phyloP scores from a whole-genome alignment of 1,284 basidiomycete species.

The Schizophyllum amplum region DNA sequence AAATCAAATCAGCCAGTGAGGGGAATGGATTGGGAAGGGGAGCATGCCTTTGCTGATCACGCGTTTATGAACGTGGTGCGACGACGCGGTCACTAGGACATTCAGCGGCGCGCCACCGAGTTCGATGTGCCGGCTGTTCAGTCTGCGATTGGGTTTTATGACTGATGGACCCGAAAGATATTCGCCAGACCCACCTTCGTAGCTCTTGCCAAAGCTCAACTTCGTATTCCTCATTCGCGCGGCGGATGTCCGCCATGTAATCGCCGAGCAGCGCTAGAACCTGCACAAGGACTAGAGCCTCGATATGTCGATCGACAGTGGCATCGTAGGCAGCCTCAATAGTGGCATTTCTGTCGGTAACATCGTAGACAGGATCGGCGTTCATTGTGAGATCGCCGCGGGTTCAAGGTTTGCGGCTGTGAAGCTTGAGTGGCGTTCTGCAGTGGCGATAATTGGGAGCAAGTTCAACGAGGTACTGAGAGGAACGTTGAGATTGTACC shows the following conservation, averaged over 20 bases:
- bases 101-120: background rate
- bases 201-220: background rate
- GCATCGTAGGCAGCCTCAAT: background rate
- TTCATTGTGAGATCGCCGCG: too few relatives aligned
- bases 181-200: background rate
- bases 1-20: background rate
- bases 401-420: too few relatives aligned
- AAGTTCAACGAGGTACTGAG: too few relatives aligned
- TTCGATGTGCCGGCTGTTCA: background rate
- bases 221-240: background rate
- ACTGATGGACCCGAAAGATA: background rate
- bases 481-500: too few relatives aligned
- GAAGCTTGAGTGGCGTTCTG: too few relatives aligned
- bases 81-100: background rate
- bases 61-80: background rate
- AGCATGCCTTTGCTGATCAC: background rate
- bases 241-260: background rate
- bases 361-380: too few relatives aligned
- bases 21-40: too few relatives aligned
- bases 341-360: too few relatives aligned
- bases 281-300: background rate
- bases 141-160: background rate
- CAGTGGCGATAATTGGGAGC: too few relatives aligned
- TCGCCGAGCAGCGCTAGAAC: background rate
- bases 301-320: background rate